Conservation (phyloP, 805 yeast species). For the Saccharomycopsis malanga region DNA sequence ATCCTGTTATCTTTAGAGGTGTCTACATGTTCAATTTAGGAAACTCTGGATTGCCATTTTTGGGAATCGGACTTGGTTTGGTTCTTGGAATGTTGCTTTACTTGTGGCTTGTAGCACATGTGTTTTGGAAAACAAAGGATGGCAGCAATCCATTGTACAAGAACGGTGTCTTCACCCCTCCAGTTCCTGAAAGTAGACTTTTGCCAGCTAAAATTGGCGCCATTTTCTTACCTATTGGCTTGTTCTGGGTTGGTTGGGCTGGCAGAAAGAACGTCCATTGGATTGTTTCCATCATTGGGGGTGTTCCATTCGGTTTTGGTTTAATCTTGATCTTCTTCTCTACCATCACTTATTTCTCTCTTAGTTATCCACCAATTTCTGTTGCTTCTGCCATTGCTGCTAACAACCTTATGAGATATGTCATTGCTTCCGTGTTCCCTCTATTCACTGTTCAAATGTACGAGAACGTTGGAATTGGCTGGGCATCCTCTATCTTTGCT, state of each 20-base stretch:
- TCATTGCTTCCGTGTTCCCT: slow-evolving; percentile 75
- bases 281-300: slow-evolving; percentile 72
- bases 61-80: slow-evolving; percentile 68
- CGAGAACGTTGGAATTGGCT: slow-evolving; percentile 56
- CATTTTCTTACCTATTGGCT: slow-evolving; percentile 53
- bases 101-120: slow-evolving; percentile 40
- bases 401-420: slow-evolving; percentile 70
- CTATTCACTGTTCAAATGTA: slow-evolving; percentile 83
- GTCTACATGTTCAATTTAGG: slow-evolving; percentile 54
- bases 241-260: slow-evolving; percentile 84
- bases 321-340: slow-evolving; percentile 65
- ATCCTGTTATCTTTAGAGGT: slow-evolving; percentile 65
- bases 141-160: slow-evolving; percentile 52
- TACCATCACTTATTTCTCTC: slow-evolving; percentile 58
- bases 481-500: slow-evolving; percentile 69
- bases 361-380: slow-evolving; percentile 64
- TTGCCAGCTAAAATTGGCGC: slow-evolving; percentile 62
- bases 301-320: slow-evolving; percentile 73
- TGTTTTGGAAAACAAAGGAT: slow-evolving; percentile 51
- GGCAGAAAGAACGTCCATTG: slow-evolving; percentile 55
- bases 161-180: slow-evolving; percentile 47
- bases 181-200: slow-evolving; percentile 55
- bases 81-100: slow-evolving; percentile 47
- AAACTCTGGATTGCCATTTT: slow-evolving; percentile 59
- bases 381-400: slow-evolving; percentile 91